Percentiles rank a stretch among this genome's conserved stretches.
Conservation (phyloP, 2,329 filamentous ascomycete genomes). For the Fusarium staphyleae region DNA sequence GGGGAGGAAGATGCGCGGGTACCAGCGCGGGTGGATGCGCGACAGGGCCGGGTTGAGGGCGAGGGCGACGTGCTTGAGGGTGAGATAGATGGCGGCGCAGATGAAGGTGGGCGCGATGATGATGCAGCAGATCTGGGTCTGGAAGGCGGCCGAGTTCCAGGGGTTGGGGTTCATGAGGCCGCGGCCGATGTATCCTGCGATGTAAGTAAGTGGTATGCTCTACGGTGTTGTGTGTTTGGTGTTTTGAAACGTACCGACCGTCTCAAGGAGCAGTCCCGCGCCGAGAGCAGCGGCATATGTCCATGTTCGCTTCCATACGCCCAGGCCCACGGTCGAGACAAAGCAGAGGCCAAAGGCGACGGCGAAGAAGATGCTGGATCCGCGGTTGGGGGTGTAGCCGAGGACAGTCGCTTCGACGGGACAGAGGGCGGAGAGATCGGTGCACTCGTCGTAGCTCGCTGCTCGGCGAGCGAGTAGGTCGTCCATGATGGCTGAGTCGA, state of each 20-base stretch:
- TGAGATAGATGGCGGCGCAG: conserved; percentile 69
- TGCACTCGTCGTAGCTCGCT: conserved; percentile 41
- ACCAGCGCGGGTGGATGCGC: conserved; percentile 58
- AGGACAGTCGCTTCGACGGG: conserved; percentile 61
- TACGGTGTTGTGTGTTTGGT: not conserved
- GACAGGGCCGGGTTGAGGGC: conserved; percentile 58
- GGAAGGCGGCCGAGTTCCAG: conserved; percentile 61
- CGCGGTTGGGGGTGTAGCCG: conserved; percentile 64
- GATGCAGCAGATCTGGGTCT: conserved; percentile 66
- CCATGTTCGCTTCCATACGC: conserved; percentile 62
- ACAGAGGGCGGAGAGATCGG: conserved; percentile 51
- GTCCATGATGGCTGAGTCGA: conserved; percentile 10
- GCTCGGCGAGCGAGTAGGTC: conserved; percentile 25
- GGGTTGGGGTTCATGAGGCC: conserved; percentile 60
- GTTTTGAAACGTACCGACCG: conserved; percentile 52
- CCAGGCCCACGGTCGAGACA: conserved; percentile 52
- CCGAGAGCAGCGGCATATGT: conserved; percentile 59
- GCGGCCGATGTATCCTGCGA: conserved; percentile 61
- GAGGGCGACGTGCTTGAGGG: conserved; percentile 65
- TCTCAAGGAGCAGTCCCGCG: conserved; percentile 59
- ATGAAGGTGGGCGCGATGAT: conserved; percentile 67
- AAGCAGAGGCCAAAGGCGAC: conserved; percentile 56
- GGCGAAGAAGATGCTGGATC: conserved; percentile 62
- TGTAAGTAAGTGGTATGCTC: not conserved
- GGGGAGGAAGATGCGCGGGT: conserved; percentile 65